Percentiles rank a stretch among this genome's conserved stretches.
Conservation (phyloP, 2,329 filamentous ascomycete species). For the Escovopsis weberi region DNA sequence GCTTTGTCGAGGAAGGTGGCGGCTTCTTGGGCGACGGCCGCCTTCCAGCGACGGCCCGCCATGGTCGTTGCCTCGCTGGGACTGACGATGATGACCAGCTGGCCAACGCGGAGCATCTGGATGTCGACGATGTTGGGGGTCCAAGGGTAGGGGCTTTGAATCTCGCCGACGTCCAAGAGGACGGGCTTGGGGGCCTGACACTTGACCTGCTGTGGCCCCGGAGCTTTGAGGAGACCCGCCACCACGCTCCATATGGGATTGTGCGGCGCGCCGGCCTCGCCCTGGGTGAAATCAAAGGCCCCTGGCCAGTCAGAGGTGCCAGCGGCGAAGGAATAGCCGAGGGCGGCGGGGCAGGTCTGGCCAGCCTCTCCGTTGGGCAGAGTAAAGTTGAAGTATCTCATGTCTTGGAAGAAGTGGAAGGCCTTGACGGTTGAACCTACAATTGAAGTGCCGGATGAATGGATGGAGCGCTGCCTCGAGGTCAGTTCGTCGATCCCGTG, state of each 20-base stretch:
- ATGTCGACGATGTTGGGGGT: conserved; percentile 84
- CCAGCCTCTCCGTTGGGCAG: conserved; percentile 58
- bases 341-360: conserved; percentile 67
- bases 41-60: conserved; percentile 77
- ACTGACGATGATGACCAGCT: conserved; percentile 69
- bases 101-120: conserved; percentile 71
- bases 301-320: conserved; percentile 88
- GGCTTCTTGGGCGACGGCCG: conserved; percentile 44
- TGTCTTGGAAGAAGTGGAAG: conserved; percentile 75
- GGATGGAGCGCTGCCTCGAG: conserved; percentile 36
- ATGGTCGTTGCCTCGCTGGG: conserved; percentile 87
- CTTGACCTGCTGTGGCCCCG: conserved; percentile 50
- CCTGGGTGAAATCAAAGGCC: conserved; percentile 86
- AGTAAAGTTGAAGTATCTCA: conserved; percentile 59
- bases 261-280: conserved; percentile 53
- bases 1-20: conserved; percentile 31
- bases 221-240: conserved; percentile 54
- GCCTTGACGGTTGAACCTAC: conserved; percentile 56
- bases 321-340: conserved; percentile 86
- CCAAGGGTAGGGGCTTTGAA: conserved; percentile 70
- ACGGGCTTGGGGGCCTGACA: conserved; percentile 79
- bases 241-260: conserved; percentile 73
- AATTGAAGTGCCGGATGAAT: conserved; percentile 32
- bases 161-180: conserved; percentile 74
- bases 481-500: too few relatives aligned